A percentile compares a stretch with the other conserved stretches of the same genome.
phyloP scores from a whole-genome alignment of 129 eudicot species.

The Artemisia tridentata region DNA sequence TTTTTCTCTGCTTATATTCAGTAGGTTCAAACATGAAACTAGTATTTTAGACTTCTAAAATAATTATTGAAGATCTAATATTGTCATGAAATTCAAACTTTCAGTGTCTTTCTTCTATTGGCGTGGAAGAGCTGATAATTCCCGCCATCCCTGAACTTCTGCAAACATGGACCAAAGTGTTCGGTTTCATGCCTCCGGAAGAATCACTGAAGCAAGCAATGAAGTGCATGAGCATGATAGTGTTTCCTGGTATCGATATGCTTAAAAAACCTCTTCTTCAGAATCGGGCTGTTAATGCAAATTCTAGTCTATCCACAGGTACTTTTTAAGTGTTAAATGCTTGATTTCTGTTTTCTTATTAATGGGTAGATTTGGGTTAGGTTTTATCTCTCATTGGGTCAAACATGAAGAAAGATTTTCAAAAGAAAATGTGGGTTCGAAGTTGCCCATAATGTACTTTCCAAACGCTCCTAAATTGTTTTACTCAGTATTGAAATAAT shows the following conservation, averaged over 20 bases:
- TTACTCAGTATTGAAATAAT: background rate
- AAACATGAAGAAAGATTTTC: background rate
- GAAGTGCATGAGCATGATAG: constrained; percentile 42
- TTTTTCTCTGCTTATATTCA: background rate
- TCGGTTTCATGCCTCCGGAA: constrained; percentile 50
- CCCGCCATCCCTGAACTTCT: constrained; percentile 64
- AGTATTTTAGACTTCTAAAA: no score
- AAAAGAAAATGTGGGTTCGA: no score
- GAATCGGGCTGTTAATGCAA: constrained; percentile 12
- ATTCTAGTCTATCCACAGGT: constrained; percentile 42
- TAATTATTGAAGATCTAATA: no score
- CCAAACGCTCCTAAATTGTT: no score
- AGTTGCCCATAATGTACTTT: no score
- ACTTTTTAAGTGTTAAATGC: constrained; percentile 5
- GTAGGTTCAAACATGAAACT: background rate
- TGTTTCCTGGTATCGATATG: constrained; percentile 60
- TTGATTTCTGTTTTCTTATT: background rate
- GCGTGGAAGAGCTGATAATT: constrained; percentile 59
- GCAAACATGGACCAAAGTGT: constrained; percentile 61
- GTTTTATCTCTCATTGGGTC: background rate
- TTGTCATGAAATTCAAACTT: background rate
- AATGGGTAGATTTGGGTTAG: constrained; percentile 6
- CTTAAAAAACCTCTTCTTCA: constrained; percentile 47
- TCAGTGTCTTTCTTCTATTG: constrained; percentile 56
- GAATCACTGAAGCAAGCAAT: constrained; percentile 39